phyloP scores from a whole-genome alignment of 2,329 filamentous ascomycete species.

The Venturia pyrina region DNA sequence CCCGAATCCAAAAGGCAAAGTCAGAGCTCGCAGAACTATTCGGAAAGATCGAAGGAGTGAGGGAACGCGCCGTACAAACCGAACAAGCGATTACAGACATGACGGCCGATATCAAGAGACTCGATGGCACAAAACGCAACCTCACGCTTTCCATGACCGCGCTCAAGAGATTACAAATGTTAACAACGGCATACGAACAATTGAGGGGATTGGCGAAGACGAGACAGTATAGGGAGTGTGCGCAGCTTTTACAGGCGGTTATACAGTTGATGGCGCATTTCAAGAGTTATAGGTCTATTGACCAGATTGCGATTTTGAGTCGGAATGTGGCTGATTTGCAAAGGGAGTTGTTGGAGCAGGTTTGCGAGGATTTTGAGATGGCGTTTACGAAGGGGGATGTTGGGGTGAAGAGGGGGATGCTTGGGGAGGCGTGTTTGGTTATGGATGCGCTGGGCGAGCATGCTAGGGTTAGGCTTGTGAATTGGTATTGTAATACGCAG shows the following conservation, averaged over 20 bases:
- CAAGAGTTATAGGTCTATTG: constrained; percentile 94
- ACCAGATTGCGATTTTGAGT: constrained; percentile 90
- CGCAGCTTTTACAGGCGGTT: constrained; percentile 85
- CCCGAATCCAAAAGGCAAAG: constrained; percentile 86
- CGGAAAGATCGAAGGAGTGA: constrained; percentile 87
- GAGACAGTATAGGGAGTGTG: constrained; percentile 89
- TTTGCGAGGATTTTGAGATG: constrained; percentile 98
- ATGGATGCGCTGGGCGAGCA: constrained; percentile 91
- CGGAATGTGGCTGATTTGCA: constrained; percentile 90
- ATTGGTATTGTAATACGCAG: constrained; percentile 98
- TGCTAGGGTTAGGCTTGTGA: constrained; percentile 70
- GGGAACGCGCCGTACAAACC: constrained; percentile 78
- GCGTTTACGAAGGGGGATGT: constrained; percentile 87
- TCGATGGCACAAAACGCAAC: constrained; percentile 95
- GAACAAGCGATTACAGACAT: constrained; percentile 95
- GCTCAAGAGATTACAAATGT: constrained; percentile 92
- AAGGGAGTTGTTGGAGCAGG: constrained; percentile 83
- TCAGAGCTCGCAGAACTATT: constrained; percentile 83
- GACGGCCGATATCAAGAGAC: constrained; percentile 96
- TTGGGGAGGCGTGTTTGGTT: constrained; percentile 82
- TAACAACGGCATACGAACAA: constrained; percentile 98
- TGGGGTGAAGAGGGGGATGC: constrained; percentile 53
- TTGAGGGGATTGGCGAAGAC: constrained; percentile 72
- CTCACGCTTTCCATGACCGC: constrained; percentile 96
- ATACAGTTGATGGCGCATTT: constrained; percentile 98